Evolutionary conservation across 2,329 filamentous ascomycete genomes (phyloP).

Genomic region (Stemphylium vesicarium): DNA sequence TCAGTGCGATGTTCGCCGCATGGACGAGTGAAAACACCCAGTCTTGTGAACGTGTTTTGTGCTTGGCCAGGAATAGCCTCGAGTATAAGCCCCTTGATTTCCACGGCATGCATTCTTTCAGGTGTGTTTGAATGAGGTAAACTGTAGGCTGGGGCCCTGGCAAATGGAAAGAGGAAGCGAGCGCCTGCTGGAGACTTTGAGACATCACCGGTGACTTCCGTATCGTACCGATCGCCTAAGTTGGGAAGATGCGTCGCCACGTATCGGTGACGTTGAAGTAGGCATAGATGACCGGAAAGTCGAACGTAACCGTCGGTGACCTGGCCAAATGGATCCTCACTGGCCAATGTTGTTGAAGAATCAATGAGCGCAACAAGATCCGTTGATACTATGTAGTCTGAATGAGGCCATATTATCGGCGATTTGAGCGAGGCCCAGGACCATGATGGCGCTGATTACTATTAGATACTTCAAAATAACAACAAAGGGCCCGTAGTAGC

Average conservation of each 20-base stretch:
- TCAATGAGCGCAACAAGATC: background rate
- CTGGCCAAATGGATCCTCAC: background rate
- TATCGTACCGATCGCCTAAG: background rate
- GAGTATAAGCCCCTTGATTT: background rate
- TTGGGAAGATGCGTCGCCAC: background rate
- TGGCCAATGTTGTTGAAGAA: background rate
- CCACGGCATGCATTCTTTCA: too few relatives aligned
- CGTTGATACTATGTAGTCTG: too few relatives aligned
- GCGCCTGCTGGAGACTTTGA: too few relatives aligned
- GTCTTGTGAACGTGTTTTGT: background rate
- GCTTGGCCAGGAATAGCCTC: background rate
- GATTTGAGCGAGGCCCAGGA: background rate
- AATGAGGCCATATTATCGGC: background rate
- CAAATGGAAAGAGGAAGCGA: too few relatives aligned
- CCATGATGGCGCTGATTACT: conserved; percentile 1
- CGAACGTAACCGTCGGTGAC: background rate
- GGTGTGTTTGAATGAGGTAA: too few relatives aligned
- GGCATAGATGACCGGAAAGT: background rate
- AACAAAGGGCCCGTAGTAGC: background rate
- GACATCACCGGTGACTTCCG: background rate
- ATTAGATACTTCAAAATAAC: background rate
- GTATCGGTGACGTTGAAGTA: background rate
- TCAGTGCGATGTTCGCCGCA: background rate
- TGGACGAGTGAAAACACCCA: background rate
- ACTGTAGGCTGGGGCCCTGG: too few relatives aligned